phyloP scores from a whole-genome alignment of 2,329 filamentous ascomycete species.

The Didymella segeticola region DNA sequence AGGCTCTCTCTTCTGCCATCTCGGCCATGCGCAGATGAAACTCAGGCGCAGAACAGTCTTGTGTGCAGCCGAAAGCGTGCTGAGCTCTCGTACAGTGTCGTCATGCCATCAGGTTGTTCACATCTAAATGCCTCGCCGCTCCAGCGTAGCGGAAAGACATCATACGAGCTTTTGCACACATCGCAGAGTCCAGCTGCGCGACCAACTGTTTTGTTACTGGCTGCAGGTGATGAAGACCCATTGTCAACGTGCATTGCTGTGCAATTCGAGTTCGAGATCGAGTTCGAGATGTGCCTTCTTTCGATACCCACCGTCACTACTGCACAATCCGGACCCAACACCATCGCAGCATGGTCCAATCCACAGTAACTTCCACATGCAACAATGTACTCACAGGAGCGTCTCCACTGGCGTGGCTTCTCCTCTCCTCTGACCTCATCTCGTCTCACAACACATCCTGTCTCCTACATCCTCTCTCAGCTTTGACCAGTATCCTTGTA shows the following conservation, averaged over 20 bases:
- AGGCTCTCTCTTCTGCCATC: constrained; percentile 1
- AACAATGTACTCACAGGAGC: not conserved
- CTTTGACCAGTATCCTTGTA: constrained; percentile 1
- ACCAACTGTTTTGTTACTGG: not conserved
- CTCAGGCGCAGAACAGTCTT: not conserved
- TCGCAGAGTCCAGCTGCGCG: not conserved
- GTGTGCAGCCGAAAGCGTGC: constrained; percentile 1
- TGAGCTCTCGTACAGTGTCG: not conserved
- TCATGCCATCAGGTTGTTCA: not conserved
- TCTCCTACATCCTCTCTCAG: not conserved
- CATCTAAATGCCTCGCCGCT: not conserved
- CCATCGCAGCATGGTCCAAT: not conserved
- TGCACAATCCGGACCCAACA: not conserved
- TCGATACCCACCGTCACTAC: not conserved
- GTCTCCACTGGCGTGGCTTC: not conserved
- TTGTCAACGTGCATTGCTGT: not conserved
- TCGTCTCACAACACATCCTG: not conserved
- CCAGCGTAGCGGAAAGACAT: not conserved
- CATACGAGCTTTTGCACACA: not conserved
- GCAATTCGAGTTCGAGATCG: not conserved
- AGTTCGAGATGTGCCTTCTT: not conserved
- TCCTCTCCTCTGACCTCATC: constrained; percentile 1
- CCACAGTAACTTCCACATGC: constrained; percentile 4
- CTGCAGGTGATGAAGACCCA: not conserved
- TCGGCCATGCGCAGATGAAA: not conserved